These are phyloP conservation scores for Penicillium sp. DNA, from an alignment of 2,329 filamentous ascomycete genomes.

Conservation along the genomic window DNA sequence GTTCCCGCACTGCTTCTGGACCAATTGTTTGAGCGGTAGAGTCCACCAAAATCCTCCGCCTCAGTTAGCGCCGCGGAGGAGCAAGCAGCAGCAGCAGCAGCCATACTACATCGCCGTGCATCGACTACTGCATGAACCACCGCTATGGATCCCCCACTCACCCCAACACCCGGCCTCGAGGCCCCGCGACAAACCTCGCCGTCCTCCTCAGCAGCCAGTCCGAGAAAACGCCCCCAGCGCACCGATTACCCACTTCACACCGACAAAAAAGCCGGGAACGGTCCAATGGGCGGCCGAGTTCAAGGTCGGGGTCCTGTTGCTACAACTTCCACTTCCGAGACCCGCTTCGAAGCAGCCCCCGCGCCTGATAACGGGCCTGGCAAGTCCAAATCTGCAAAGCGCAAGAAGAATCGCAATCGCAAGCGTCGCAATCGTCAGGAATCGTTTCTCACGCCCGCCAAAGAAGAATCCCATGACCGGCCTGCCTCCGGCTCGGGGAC, in stretches of 20 bases:
- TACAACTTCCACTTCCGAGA: constrained; percentile 20
- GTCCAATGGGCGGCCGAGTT: constrained; percentile 24
- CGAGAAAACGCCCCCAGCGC: constrained; percentile 16
- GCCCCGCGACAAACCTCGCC: constrained; percentile 11
- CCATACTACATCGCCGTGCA: neutral
- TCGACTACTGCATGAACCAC: neutral
- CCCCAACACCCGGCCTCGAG: constrained; percentile 12
- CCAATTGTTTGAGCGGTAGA: constrained; percentile 8
- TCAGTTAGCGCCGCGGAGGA: neutral
- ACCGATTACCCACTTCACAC: constrained; percentile 25
- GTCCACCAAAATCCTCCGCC: neutral
- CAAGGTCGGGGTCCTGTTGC: constrained; percentile 16
- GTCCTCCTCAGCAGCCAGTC: constrained; percentile 18
- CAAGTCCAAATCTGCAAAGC: constrained; percentile 33
- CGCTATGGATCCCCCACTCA: constrained; percentile 19
- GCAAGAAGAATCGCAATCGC: constrained; percentile 73
- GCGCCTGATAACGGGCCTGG: constrained; percentile 23
- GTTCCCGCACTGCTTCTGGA: neutral
- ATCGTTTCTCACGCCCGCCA: constrained; percentile 69
- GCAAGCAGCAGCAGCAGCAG: no score
- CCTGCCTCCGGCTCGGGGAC: constrained; percentile 56
- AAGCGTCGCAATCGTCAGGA: constrained; percentile 80
- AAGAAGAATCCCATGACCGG: constrained; percentile 58
- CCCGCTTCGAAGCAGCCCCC: constrained; percentile 25
- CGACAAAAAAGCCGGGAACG: constrained; percentile 23